phyloP scores from a whole-genome alignment of 345 rosid genomes.

The Acer campestre region DNA sequence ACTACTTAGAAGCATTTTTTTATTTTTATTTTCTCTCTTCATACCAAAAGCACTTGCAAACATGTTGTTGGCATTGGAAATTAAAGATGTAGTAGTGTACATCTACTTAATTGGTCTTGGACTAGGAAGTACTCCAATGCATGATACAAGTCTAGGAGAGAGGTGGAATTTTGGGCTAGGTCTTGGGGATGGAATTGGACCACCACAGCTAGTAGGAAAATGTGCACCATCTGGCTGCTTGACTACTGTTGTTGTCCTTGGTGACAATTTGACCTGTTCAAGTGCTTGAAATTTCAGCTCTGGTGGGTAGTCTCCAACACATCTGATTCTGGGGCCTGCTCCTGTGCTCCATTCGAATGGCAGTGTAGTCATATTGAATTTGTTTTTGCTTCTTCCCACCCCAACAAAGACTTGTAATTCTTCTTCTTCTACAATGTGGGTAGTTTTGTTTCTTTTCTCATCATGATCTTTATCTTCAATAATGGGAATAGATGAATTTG shows the following conservation, averaged over 20 bases:
- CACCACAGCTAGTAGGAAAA: constrained; percentile 20
- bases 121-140: constrained; percentile 44
- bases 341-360: constrained; percentile 44
- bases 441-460: neutral
- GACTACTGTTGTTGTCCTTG: constrained; percentile 11
- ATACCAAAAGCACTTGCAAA: too few species aligned
- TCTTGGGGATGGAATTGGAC: constrained; percentile 61
- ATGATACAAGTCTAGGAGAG: constrained; percentile 45
- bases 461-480: neutral
- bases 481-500: neutral
- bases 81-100: too few species aligned
- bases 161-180: constrained; percentile 47
- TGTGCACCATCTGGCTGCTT: neutral
- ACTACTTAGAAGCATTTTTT: too few species aligned
- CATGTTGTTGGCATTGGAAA: too few species aligned
- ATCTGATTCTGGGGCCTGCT: constrained; percentile 46
- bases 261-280: constrained; percentile 47
- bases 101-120: constrained; percentile 25
- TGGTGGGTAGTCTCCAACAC: constrained; percentile 45
- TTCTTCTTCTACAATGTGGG: neutral
- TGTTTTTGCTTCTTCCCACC: constrained; percentile 6
- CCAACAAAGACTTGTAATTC: neutral
- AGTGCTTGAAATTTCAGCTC: constrained; percentile 40
- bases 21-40: too few species aligned
- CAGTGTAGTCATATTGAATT: neutral